Base-by-base conservation (phyloP, 2,329 filamentous ascomycete species). In the Dendrostoma leiphaemia region DNA sequence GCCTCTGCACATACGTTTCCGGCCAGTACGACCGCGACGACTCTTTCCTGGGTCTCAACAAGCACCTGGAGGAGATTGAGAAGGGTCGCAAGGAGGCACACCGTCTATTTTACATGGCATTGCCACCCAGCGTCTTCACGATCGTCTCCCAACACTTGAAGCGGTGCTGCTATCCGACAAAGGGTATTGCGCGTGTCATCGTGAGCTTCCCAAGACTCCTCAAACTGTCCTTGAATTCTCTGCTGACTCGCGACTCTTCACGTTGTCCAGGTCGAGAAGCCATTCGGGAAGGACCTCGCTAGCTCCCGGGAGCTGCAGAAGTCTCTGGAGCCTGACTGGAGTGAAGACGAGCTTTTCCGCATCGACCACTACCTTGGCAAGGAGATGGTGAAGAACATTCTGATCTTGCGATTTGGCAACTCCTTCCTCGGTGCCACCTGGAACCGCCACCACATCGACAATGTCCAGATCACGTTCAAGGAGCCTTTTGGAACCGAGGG, bases 301-400 rank as follows among this genome's bases (percentile, higher is more conserved):
- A 97, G 92, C 77, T 97, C 94, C 51, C 87, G 94, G 57, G 91
- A 96, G 74, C 84, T 99, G 58, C 93, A 97, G 71, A 91, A 90
- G 73, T 95, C 94, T 7, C 84, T 99, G 60, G 90, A 93, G 69
- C 94, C 94, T 40, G 91, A 99, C 77, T 99, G 94, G 95, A 94
- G 90, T 69, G 95, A 99, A 75, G 93, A 97, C 51, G 94, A 99
- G 77, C 87, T 99, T 63, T 99, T 95, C 86, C 91, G 94, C 69
- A 99, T 99, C 67, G 94, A 99, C 73, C 94, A 99, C 78, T 99
- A 99, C 74, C 85, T 99, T 45, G 95, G 95, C 67, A 99, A 99
- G 82, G 94, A 99, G 77, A 99, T 99, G 94, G 94, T 99, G 67
- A 99, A 99, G 86, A 99, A 99, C 77, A 95, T 99, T 64, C 82